These are phyloP conservation scores for Calocera viscosa DNA, from an alignment of 768 basidiomycete genomes.

Conservation along the genomic window DNA sequence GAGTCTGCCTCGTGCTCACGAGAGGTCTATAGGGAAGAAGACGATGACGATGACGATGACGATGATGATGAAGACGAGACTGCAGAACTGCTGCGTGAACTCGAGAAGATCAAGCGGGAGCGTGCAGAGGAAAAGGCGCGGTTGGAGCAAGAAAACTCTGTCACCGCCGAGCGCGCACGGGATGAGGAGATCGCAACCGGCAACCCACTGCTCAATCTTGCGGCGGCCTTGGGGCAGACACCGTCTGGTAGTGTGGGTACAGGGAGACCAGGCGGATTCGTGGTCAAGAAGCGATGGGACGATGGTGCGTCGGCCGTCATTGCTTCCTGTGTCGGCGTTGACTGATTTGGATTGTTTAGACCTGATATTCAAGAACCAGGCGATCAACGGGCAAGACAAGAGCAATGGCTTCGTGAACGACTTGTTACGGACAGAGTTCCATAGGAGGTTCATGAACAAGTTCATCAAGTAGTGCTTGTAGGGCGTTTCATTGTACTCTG, in stretches of 20 bases:
- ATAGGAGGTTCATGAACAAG: conserved; percentile 89
- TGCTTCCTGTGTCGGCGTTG: neutral
- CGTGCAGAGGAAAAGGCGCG: conserved; percentile 85
- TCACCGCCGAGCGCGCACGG: conserved; percentile 30
- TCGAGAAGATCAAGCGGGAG: conserved; percentile 97
- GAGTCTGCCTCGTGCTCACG: conserved; percentile 13
- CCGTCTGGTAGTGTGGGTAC: conserved; percentile 52
- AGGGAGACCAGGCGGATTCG: conserved; percentile 67
- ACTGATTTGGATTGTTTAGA: conserved; percentile 38
- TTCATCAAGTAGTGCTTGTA: conserved; percentile 49
- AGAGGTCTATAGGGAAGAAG: conserved; percentile 25
- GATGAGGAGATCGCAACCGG: conserved; percentile 75
- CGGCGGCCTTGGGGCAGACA: conserved; percentile 69
- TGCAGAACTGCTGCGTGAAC: conserved; percentile 82
- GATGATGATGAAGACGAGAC: conserved; percentile 79
- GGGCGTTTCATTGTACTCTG: neutral
- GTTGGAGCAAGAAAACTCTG: conserved; percentile 38
- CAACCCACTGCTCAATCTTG: conserved; percentile 83
- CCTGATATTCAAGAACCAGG: conserved; percentile 97
- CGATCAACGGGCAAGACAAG: conserved; percentile 50
- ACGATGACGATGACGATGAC: conserved; percentile 37
- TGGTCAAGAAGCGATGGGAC: conserved; percentile 90
- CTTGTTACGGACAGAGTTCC: conserved; percentile 82
- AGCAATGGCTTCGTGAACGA: conserved; percentile 89
- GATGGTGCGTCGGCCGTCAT: conserved; percentile 49